phyloP scores from a whole-genome alignment of 179 eudicot species.

The Drosera spatulata region DNA sequence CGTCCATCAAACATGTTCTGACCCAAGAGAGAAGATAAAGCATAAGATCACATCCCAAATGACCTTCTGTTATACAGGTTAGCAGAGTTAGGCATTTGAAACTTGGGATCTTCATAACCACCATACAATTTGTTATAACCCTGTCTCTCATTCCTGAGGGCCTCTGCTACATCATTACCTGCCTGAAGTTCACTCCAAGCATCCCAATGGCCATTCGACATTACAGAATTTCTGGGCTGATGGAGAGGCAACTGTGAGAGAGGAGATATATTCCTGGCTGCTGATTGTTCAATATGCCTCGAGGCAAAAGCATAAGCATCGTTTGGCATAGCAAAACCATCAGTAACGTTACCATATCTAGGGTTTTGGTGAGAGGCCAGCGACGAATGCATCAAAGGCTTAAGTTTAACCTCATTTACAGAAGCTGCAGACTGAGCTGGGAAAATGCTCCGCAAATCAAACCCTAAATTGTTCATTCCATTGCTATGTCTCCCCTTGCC shows the following conservation, averaged over 20 bases:
- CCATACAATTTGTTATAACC: constrained; percentile 41
- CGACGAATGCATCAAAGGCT: constrained; percentile 48
- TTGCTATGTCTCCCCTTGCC: constrained; percentile 78
- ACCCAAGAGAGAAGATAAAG: constrained; percentile 17
- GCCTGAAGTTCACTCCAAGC: constrained; percentile 57
- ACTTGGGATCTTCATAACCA: constrained; percentile 61
- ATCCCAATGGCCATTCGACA: constrained; percentile 71
- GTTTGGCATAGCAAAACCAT: constrained; percentile 24
- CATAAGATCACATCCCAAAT: constrained; percentile 49
- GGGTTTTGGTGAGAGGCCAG: constrained; percentile 31
- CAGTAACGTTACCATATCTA: constrained; percentile 41
- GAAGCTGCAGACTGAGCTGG: constrained; percentile 33
- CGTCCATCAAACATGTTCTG: constrained; percentile 15
- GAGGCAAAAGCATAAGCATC: constrained; percentile 53
- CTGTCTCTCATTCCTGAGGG: constrained; percentile 60
- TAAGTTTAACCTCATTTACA: constrained; percentile 50
- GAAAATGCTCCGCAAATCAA: constrained; percentile 39
- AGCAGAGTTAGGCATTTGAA: constrained; percentile 59
- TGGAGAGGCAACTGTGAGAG: constrained; percentile 46
- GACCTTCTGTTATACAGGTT: constrained; percentile 66
- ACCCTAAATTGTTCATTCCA: constrained; percentile 31
- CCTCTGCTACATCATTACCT: constrained; percentile 51
- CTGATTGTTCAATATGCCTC: constrained; percentile 56
- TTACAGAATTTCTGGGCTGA: constrained; percentile 40
- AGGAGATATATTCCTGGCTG: constrained; percentile 33